Conservation (phyloP, 345 rosid species). For the Anacardium occidentale region DNA sequence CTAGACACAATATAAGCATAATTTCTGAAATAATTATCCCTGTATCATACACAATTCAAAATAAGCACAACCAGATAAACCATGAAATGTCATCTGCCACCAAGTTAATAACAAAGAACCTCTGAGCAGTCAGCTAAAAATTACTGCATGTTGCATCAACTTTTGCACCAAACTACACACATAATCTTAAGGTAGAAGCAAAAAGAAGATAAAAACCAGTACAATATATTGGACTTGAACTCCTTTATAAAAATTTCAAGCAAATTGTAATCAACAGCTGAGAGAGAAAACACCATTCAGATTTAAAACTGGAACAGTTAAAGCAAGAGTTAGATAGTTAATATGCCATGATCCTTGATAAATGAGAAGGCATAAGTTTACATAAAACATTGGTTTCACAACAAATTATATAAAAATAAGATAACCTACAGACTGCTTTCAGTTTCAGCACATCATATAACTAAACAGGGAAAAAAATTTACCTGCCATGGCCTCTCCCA, state of each 20-base stretch:
- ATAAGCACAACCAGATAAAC: neutral
- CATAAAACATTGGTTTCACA: neutral
- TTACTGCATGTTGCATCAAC: neutral
- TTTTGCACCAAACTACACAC: neutral
- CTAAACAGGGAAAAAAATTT: neutral
- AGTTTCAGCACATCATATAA: neutral
- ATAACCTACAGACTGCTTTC: neutral
- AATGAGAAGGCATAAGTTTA: neutral
- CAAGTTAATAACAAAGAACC: neutral
- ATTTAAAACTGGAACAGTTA: neutral
- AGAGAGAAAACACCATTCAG: neutral
- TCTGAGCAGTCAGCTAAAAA: neutral
- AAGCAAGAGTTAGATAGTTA: neutral
- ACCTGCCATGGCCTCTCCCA: slow-evolving; percentile 99
- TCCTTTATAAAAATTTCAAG: neutral
- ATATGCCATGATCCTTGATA: neutral
- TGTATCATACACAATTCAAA: neutral
- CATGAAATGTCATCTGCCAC: neutral
- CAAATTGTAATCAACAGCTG: neutral
- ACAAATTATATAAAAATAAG: neutral
- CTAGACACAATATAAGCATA: neutral
- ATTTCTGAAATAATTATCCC: neutral
- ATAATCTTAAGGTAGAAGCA: neutral
- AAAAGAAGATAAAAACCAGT: neutral
- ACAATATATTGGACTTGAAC: neutral